A percentile compares a stretch with the other conserved stretches of the same genome.
phyloP scores from a whole-genome alignment of 768 basidiomycete genomes.

The Zangia roseola region DNA sequence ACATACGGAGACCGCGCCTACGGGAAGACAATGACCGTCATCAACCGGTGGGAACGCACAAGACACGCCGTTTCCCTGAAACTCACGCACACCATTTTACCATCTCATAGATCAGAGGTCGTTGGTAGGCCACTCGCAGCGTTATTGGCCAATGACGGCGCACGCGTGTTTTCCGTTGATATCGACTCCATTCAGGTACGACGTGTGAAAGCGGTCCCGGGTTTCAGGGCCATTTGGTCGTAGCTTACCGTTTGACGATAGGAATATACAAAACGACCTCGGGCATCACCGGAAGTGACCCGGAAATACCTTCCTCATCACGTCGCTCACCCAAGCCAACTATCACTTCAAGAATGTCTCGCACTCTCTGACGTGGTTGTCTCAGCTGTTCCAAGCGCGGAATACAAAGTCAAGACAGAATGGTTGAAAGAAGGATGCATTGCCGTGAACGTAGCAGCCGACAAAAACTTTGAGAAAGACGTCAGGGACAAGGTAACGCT shows the following conservation, averaged over 20 bases:
- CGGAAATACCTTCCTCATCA: constrained; percentile 82
- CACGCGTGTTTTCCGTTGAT: constrained; percentile 92
- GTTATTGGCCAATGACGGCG: constrained; percentile 93
- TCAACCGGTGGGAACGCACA: constrained; percentile 68
- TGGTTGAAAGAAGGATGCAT: constrained; percentile 93
- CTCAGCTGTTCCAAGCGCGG: constrained; percentile 82
- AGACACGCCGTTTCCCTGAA: not conserved
- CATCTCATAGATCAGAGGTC: constrained; percentile 75
- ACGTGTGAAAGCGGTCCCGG: not conserved
- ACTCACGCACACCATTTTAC: constrained; percentile 1
- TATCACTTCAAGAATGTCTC: constrained; percentile 78
- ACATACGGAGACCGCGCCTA: constrained; percentile 95
- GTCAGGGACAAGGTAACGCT: constrained; percentile 83
- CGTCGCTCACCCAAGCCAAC: constrained; percentile 64
- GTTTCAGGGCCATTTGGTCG: not conserved
- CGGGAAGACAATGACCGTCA: constrained; percentile 89
- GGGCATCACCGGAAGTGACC: constrained; percentile 35
- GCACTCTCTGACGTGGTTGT: constrained; percentile 89
- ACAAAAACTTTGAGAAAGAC: constrained; percentile 95
- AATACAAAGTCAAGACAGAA: constrained; percentile 87
- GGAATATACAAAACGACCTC: constrained; percentile 94
- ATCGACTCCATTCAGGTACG: constrained; percentile 87
- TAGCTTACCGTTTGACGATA: constrained; percentile 20
- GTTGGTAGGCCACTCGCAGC: constrained; percentile 97
- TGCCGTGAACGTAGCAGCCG: constrained; percentile 88